phyloP scores from a whole-genome alignment of 768 basidiomycete species.

The Termitomyces titanicus region DNA sequence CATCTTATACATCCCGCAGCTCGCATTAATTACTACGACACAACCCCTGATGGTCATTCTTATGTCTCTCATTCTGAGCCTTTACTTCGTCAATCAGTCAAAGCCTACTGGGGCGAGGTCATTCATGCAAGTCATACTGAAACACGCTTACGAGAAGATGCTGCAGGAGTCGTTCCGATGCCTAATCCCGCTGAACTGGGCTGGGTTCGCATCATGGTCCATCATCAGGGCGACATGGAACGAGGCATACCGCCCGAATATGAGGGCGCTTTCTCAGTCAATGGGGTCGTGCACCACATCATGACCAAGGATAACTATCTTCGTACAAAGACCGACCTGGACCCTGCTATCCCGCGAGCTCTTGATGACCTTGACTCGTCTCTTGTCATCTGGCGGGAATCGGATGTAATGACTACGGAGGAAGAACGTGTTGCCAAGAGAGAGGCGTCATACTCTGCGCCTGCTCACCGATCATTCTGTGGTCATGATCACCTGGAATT shows the following conservation, averaged over 20 bases:
- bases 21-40: conserved; percentile 62
- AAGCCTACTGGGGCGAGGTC: conserved; percentile 75
- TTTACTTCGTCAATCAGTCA: conserved; percentile 58
- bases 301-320: conserved; percentile 68
- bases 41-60: conserved; percentile 44
- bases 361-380: conserved; percentile 41
- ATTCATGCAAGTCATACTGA: conserved; percentile 51
- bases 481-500: conserved; percentile 67
- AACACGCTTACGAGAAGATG: conserved; percentile 59
- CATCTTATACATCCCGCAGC: conserved; percentile 78
- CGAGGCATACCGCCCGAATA: conserved; percentile 52
- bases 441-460: conserved; percentile 22
- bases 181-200: conserved; percentile 53
- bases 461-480: conserved; percentile 38
- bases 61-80: conserved; percentile 53
- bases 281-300: conserved; percentile 68
- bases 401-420: conserved; percentile 55
- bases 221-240: conserved; percentile 52
- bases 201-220: conserved; percentile 76
- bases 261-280: conserved; percentile 72
- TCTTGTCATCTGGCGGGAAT: conserved; percentile 75
- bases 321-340: conserved; percentile 53
- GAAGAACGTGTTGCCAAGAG: conserved; percentile 37
- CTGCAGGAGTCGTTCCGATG: conserved; percentile 46
- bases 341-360: conserved; percentile 42